Percentiles rank a stretch among this genome's conserved stretches.
phyloP scores from a whole-genome alignment of 257 asterid genomes.

The Pogostemon cablin region DNA sequence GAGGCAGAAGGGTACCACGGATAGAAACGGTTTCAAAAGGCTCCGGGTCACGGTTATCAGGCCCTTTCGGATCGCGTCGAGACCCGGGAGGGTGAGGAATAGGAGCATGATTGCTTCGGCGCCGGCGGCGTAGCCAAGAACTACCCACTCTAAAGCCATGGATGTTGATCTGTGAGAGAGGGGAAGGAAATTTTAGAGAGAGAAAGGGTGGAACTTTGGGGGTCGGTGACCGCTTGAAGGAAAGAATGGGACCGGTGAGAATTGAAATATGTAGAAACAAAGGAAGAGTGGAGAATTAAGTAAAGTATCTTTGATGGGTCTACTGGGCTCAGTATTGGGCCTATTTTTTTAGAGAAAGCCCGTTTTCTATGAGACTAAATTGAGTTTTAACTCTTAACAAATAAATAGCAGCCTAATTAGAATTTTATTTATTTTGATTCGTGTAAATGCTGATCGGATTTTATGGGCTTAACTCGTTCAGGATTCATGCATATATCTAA shows the following conservation, averaged over 20 bases:
- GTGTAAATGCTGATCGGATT: no score
- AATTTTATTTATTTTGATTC: no score
- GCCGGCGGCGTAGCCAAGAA: conserved; percentile 87
- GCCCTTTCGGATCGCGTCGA: conserved; percentile 82
- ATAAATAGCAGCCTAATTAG: no score
- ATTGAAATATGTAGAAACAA: background rate
- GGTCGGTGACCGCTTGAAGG: background rate
- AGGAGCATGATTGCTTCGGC: conserved; percentile 96
- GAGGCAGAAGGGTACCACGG: conserved; percentile 86
- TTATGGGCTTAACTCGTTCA: no score
- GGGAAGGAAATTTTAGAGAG: conserved; percentile 28
- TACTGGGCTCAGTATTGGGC: background rate
- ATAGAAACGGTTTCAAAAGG: conserved; percentile 79
- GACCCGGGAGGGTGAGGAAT: conserved; percentile 88
- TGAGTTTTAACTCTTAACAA: background rate
- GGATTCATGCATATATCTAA: no score
- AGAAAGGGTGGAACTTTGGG: conserved; percentile 17
- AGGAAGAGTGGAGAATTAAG: conserved; percentile 25
- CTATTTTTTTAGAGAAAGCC: background rate
- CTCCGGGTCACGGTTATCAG: conserved; percentile 72
- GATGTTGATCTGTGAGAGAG: conserved; percentile 36
- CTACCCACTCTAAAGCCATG: conserved; percentile 97
- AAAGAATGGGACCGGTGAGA: background rate
- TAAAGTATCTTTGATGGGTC: conserved; percentile 38
- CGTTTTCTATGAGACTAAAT: background rate